Evolutionary conservation across 768 basidiomycete genomes (phyloP), one percentile per base, ranked within the genome.

Genomic region (Termitomyces sp.): DNA sequence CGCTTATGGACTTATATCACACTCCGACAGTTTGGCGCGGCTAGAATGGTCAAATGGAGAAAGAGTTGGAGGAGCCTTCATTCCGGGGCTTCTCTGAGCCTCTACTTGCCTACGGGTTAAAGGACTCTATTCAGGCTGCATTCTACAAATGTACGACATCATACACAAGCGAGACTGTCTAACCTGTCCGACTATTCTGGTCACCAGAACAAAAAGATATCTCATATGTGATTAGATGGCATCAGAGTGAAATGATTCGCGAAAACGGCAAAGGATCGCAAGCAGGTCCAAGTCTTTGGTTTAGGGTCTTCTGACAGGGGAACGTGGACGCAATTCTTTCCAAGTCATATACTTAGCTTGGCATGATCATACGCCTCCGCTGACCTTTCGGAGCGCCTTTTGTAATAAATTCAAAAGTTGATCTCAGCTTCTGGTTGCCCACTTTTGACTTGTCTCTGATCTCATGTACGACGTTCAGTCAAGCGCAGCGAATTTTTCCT

Each of bases 241-340:
- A 58, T 56, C 50, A 54, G 37, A 38, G 37, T 17, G 17, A 37
- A 37, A 14, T 3, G 23, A 15, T 15, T 37, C 35, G 35, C 48
- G 31, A 49, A 49, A 49, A 7, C 48, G 48, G 49, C 3, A 47
- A 47, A 47, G 44, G 19, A 21, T 19, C 42, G 42, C 15, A 14
- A 37, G 12, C 14, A 6, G 19, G 55, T 40, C 55, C 59, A 59
- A 37, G 54, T 57, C 60, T 60, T 45, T 53, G 38, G 41, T 40
- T 40, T 49, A 62, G 57, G 60, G 59, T 63, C 64, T 58, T 61
- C 62, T 65, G 64, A 63, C 64, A 58, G 57, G 56, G 37, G 38
- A 61, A 58, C 51, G 57, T 58, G 56, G 50, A 53, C 17, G 50
- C 55, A 56, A 47, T 61, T 58, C 58, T 60, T 58, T 58, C 54